Evolutionary conservation across 129 eudicot species (phyloP), one percentile per base, ranked within the genome.

Genomic region (Oenanthe sinensis): DNA sequence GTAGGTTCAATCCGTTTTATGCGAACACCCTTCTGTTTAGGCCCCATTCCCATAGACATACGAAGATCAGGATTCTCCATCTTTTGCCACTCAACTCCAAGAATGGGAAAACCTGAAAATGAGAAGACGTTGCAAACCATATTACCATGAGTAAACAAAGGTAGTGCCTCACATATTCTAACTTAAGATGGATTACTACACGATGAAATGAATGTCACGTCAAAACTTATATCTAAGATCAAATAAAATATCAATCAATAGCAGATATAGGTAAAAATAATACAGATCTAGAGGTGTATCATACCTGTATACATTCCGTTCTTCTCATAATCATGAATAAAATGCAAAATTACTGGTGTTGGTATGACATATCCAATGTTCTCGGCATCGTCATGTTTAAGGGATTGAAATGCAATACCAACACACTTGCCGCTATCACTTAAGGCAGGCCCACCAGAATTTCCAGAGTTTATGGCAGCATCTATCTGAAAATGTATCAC

Each of bases 341-440:
- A 88, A 80, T 88, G 92, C 81, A 78, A 82, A 45, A 88, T 86
- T 15, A 88, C 92, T 8, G 92, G 92, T 8, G 90, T 88, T 75
- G 92, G 92, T 78, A 88, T 88, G 74, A 88, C 92, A 75, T 86
- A 88, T 46, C 90, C 92, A 75, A 88, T 88, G 63, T 88, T 88
- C 81, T 88, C 92, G 0, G 89, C 92, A 67, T 88, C 92, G 4
- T 88, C 92, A 63, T 88, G 90, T 52, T 88, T 88, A 77, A 88
- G 88, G 84, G 92, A 84, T 77, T 88, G 92, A 84, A 88, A 88
- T 49, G 92, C 92, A 80, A 88, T 86, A 52, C 92, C 92, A 42
- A 88, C 90, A 80, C 92, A 88, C 22, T 84, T 85, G 47, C 92
- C 92, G 36, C 77, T 82, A 48, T 88, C 90, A 73, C 80, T 84